Base-by-base conservation (phyloP, 176 grass and related monocot species). In the Eremochloa ophiuroides region DNA sequence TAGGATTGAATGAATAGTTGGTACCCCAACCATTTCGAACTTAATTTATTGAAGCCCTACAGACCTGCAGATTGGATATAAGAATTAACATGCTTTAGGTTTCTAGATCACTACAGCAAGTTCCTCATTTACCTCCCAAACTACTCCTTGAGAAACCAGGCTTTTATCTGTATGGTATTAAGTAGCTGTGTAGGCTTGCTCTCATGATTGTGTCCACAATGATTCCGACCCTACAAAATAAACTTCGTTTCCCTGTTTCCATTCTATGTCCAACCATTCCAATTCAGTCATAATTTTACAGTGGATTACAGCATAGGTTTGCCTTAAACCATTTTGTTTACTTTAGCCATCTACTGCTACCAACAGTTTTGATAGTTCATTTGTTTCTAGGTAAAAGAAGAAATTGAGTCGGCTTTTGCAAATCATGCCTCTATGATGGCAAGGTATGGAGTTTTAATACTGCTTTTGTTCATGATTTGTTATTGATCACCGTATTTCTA, bases 321-420 rank as follows among this genome's bases (percentile, higher is more conserved):
- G 16, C 83, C 17, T 65, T 81, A 3, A 71, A 62, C 66, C 37
- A 48, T 60, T 29, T 63, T 67, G 62, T 40, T 85, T n/a, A 16
- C 37, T 84, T 71, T 25, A 66, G 46, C 22, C 56, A 16, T 67
- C 6, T 13, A 56, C 22, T 56, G 53, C 53, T 56, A 17, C 8
- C 29, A 6, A 7, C 18, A 18, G 6, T 34, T 67, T 22, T 85
- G 46, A 75, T 84, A 42, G 22, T 91, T 28, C 81, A 14, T 82
- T 63, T 2, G 46, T 64, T 82, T 72, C 47, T 88, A 99, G 96
- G 93, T 99, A 29, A 95, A 95, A 83, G 96, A 99, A 88, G 96
- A 99, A 89, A 90, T 99, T 79, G 96, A 99, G 80, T 80, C 27
- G 1, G 96, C 93, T 0, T 82, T 99, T 80, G 80, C 88, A 17